phyloP scores from a whole-genome alignment of 345 rosid genomes.

The Camelina laxa region DNA sequence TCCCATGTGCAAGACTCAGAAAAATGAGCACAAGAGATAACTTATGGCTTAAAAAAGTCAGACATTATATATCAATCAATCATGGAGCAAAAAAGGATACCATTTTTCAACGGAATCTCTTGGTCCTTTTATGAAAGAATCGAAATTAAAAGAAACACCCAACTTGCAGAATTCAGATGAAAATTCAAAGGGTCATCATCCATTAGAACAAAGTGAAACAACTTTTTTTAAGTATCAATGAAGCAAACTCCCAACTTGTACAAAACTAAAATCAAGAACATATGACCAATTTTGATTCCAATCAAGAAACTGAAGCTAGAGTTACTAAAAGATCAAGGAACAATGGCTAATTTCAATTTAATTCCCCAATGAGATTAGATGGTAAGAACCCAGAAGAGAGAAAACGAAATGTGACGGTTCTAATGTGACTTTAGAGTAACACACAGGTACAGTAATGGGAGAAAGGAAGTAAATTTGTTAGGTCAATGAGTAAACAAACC shows the following conservation, averaged over 20 bases:
- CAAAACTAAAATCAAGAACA: constrained; percentile 22
- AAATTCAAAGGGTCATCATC: constrained; percentile 16
- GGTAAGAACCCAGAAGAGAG: constrained; percentile 23
- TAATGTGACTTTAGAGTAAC: no score
- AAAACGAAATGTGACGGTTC: constrained; percentile 19
- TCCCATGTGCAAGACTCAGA: constrained; percentile 47
- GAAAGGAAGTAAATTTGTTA: constrained; percentile 25
- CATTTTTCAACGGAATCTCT: constrained; percentile 25
- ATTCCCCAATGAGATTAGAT: constrained; percentile 11
- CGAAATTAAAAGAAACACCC: constrained; percentile 30
- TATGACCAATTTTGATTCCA: constrained; percentile 12
- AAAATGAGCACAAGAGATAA: constrained; percentile 35
- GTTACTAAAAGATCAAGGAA: background rate
- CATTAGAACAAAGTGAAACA: constrained; percentile 35
- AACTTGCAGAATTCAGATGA: constrained; percentile 33
- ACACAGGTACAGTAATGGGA: background rate
- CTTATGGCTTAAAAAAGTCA: constrained; percentile 37
- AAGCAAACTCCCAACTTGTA: background rate
- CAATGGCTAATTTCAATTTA: background rate
- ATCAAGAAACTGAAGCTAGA: background rate
- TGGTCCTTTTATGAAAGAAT: constrained; percentile 19
- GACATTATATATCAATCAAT: constrained; percentile 43
- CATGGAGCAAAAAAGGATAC: constrained; percentile 41
- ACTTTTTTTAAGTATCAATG: constrained; percentile 28
- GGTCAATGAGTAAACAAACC: constrained; percentile 47